These are phyloP conservation scores for Ceriops decandra DNA, from an alignment of 345 rosid species.

Conservation along the genomic window DNA sequence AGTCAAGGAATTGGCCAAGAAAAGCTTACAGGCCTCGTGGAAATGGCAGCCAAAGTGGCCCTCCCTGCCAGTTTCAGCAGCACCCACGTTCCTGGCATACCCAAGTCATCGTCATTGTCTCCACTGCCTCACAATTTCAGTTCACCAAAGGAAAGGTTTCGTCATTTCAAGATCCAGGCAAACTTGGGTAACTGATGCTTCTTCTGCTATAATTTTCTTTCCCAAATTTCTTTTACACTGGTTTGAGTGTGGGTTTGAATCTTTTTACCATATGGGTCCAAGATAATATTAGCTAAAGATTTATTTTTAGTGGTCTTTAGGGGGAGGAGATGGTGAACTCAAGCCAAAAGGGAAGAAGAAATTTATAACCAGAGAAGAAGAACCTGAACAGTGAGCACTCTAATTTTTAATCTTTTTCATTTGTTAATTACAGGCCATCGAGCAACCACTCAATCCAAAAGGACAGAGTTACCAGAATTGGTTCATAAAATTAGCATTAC, in stretches of 20 bases:
- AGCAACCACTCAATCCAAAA: too few species aligned
- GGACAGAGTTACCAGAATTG: too few species aligned
- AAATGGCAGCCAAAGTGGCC: conserved; percentile 53
- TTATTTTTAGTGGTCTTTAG: conserved; percentile 25
- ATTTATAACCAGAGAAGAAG: conserved; percentile 85
- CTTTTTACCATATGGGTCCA: not conserved
- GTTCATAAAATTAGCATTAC: too few species aligned
- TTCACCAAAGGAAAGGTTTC: conserved; percentile 27
- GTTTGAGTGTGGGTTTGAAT: not conserved
- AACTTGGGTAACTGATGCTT: conserved; percentile 36
- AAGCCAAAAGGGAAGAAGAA: conserved; percentile 76
- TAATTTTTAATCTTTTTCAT: too few species aligned
- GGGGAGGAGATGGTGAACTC: conserved; percentile 67
- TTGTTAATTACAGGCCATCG: too few species aligned
- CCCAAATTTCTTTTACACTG: not conserved
- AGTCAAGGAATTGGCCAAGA: not conserved
- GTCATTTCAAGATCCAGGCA: conserved; percentile 54
- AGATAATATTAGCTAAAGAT: not conserved
- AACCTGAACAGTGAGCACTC: conserved; percentile 66
- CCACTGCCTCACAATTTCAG: conserved; percentile 17
- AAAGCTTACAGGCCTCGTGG: not conserved
- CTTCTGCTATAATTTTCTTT: not conserved
- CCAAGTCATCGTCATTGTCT: conserved; percentile 23
- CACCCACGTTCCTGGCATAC: conserved; percentile 21
- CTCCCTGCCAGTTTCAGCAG: conserved; percentile 32